Base-by-base conservation (phyloP, 768 basidiomycete species). In the Termitomyces heimii region DNA sequence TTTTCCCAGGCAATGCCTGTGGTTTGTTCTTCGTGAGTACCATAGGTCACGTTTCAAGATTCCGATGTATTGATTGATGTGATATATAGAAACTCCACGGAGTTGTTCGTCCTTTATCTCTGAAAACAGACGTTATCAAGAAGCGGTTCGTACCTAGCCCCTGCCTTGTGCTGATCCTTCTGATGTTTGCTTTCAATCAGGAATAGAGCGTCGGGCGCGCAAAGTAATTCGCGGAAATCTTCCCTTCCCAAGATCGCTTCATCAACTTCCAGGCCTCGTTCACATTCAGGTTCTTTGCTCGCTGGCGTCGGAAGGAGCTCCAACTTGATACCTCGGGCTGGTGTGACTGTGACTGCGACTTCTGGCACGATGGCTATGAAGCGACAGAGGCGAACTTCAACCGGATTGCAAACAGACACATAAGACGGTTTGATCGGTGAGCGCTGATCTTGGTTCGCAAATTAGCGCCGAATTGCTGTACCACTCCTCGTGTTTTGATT, bases 111-210 rank as follows among this genome's bases (percentile, higher is more conserved):
- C 96, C 96, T 8, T 76, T 96, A 61, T 95, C 94, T 39, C 81
- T 98, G 60, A 97, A 97, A 81, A 98, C 95, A 43, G 93, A 98
- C 69, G 89, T 95, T 46, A 97, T 96, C 73, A 97, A 98, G 85
- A 98, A 97, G 77, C 79, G 92, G 92, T 92, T 64, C 24, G 75
- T 57, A 53, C 18, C 53, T 34, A 32, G 47, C 4, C 32, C 34
- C 44, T 57, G 24, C 26, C 57, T 29, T 62, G 45, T 45, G 54
- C 29, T 57, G 47, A 59, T 57, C 5, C 4, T 31, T 37, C 64
- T 26, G 58, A 24, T 35, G 50, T 29, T 44, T 12, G 4, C 7
- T 54, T n/a, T 13, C 29, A 18, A 56, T 29, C 66, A 92, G 90
- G 67, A 92, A 92, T 70, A 86, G 90, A 43, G 88, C 90, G 37